Base-by-base conservation (phyloP, 164 flowering plant species). In the Nelumbo lutea region DNA sequence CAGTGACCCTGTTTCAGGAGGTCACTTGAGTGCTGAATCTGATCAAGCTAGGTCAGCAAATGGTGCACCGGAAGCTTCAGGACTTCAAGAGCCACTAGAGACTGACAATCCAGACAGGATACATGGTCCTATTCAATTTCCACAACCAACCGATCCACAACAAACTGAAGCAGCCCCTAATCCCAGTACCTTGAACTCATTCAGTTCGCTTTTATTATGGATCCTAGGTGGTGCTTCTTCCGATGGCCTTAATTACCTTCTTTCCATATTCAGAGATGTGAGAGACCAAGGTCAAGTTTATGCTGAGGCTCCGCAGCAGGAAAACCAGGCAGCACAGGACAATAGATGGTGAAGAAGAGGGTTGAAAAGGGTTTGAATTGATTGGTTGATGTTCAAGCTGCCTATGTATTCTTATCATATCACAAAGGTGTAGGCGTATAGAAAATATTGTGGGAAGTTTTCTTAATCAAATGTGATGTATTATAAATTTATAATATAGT, bases 151-250 rank as follows among this genome's bases (percentile, higher is more conserved):
- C 38, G 77, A 78, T 67, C 68, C 77, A 48, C 81, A 64, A 52
- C 85, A 76, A 75, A 48, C 84, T 59, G 88, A 83, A 64, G 56
- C 65, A 44, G 82, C 78, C 42, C 75, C 83, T 6, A 85, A 78
- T 70, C 79, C 90, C 15, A 86, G 83, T 61, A 66, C 82, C 1
- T 75, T 89, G 84, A 91, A 82, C 62, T 83, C 96, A 2, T 82
- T 94, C 63, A 88, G 95, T 72, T 94, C 97, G 14, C 67, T 94
- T 65, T 75, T 94, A 75, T 67, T 90, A 47, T 87, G 96, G 91
- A 86, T 91, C 48, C 68, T 91, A 43, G 97, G 98, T 8, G 96
- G 97, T 14, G 90, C 88, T 62, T 85, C 90, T 42, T 85, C 95
- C 1, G 96, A 94, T 73, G 82, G 97, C 65, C 82, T 85, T 42